These are phyloP conservation scores for Calonectria pseudoreteaudii DNA, from an alignment of 2,329 filamentous ascomycete species.

Conservation along the genomic window DNA sequence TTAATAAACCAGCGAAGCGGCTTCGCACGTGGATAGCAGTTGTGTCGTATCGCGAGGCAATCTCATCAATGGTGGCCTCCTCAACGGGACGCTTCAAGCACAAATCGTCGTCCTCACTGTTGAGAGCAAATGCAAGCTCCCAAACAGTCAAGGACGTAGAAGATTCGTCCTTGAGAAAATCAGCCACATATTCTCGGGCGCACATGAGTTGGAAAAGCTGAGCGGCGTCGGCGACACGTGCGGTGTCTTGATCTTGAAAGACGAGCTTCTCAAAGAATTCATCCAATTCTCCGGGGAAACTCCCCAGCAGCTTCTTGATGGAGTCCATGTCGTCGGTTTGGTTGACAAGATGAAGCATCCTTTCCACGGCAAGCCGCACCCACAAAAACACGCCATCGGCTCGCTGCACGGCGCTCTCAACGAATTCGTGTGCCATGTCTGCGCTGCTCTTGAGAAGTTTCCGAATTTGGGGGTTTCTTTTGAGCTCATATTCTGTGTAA, in stretches of 20 bases:
- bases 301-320: conserved; percentile 20
- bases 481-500: conserved; percentile 40
- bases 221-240: conserved; percentile 36
- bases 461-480: conserved; percentile 26
- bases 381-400: conserved; percentile 51
- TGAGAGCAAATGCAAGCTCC: conserved; percentile 48
- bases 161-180: conserved; percentile 48
- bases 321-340: not conserved
- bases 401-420: conserved; percentile 33
- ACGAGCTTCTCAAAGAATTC: conserved; percentile 46
- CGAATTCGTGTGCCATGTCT: conserved; percentile 7
- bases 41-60: conserved; percentile 29
- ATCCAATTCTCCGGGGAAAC: conserved; percentile 43
- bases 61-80: conserved; percentile 34
- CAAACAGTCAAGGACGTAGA: conserved; percentile 47
- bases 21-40: conserved; percentile 28
- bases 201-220: conserved; percentile 46
- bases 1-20: conserved; percentile 44
- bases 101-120: conserved; percentile 32
- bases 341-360: conserved; percentile 37
- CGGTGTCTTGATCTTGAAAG: conserved; percentile 40
- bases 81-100: conserved; percentile 30
- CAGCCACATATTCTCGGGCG: conserved; percentile 46
- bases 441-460: conserved; percentile 23
- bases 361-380: conserved; percentile 46